These are phyloP conservation scores for Fusarium udum DNA, from an alignment of 2,329 filamentous ascomycete species.

Conservation along the genomic window DNA sequence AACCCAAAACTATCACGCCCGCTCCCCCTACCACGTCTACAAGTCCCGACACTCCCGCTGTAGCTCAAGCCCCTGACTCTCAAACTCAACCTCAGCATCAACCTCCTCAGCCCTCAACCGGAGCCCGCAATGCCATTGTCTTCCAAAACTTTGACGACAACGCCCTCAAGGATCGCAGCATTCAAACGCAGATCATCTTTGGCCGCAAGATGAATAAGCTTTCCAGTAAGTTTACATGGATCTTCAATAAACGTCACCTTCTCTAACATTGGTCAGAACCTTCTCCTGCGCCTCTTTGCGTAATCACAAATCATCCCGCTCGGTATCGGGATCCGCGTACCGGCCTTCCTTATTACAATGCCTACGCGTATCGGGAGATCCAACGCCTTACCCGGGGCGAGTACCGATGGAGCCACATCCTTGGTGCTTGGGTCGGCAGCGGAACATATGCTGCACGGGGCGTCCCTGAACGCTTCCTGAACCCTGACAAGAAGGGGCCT, in stretches of 20 bases:
- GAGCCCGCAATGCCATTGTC: slow-evolving; percentile 67
- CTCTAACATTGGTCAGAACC: slow-evolving; percentile 54
- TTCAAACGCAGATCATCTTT: slow-evolving; percentile 68
- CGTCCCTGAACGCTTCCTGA: slow-evolving; percentile 79
- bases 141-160: slow-evolving; percentile 68
- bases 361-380: slow-evolving; percentile 83
- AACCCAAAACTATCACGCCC: slow-evolving; percentile 16
- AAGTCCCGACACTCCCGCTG: slow-evolving; percentile 14
- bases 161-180: slow-evolving; percentile 63
- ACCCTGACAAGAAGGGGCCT: slow-evolving; percentile 48
- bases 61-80: slow-evolving; percentile 29
- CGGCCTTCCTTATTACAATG: slow-evolving; percentile 81
- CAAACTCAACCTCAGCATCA: slow-evolving; percentile 22
- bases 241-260: not conserved
- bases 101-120: slow-evolving; percentile 45
- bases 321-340: slow-evolving; percentile 87
- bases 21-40: slow-evolving; percentile 7
- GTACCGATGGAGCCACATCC: slow-evolving; percentile 82
- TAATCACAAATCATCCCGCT: slow-evolving; percentile 83
- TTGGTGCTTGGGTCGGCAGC: slow-evolving; percentile 85
- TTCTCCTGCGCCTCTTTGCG: slow-evolving; percentile 69
- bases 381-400: slow-evolving; percentile 76
- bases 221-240: slow-evolving; percentile 55
- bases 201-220: slow-evolving; percentile 67
- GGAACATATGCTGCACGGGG: slow-evolving; percentile 72